phyloP scores from a whole-genome alignment of 116 monocot species.

The Posidonia oceanica region DNA sequence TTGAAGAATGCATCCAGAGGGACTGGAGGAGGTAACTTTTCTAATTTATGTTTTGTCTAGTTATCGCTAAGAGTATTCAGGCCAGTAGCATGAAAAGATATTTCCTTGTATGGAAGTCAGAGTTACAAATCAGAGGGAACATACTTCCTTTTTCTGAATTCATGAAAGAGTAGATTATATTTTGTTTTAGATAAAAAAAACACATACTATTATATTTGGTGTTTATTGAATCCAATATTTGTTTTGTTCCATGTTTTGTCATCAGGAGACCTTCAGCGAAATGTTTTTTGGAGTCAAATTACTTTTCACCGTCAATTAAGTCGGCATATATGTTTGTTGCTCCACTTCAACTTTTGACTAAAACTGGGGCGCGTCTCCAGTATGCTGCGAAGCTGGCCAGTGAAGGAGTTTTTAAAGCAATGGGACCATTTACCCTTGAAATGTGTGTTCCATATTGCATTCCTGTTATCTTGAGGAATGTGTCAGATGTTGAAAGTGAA shows the following conservation, averaged over 20 bases:
- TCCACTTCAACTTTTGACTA: slow-evolving; percentile 70
- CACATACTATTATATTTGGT: background rate
- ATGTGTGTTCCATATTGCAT: slow-evolving; percentile 75
- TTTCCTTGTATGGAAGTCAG: too few relatives aligned
- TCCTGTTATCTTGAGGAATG: slow-evolving; percentile 42
- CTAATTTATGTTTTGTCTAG: background rate
- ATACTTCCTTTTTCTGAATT: background rate
- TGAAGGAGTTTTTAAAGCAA: slow-evolving; percentile 54
- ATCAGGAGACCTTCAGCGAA: slow-evolving; percentile 87
- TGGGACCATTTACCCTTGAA: slow-evolving; percentile 81
- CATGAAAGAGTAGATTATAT: background rate
- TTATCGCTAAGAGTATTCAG: background rate
- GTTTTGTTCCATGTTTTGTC: slow-evolving; percentile 1
- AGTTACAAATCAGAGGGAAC: too few relatives aligned
- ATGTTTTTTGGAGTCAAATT: slow-evolving; percentile 59
- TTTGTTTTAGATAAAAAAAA: too few relatives aligned
- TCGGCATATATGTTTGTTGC: slow-evolving; percentile 73
- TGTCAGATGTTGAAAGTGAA: slow-evolving; percentile 72
- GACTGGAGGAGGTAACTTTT: slow-evolving; percentile 74
- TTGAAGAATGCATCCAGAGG: slow-evolving; percentile 63
- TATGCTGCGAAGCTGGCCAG: slow-evolving; percentile 73
- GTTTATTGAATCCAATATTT: background rate
- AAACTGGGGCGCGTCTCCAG: slow-evolving; percentile 40
- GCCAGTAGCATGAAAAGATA: too few relatives aligned
- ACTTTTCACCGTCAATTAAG: slow-evolving; percentile 57